Base-by-base conservation (phyloP, 2,329 filamentous ascomycete genomes). In the Monosporascus sp. region DNA sequence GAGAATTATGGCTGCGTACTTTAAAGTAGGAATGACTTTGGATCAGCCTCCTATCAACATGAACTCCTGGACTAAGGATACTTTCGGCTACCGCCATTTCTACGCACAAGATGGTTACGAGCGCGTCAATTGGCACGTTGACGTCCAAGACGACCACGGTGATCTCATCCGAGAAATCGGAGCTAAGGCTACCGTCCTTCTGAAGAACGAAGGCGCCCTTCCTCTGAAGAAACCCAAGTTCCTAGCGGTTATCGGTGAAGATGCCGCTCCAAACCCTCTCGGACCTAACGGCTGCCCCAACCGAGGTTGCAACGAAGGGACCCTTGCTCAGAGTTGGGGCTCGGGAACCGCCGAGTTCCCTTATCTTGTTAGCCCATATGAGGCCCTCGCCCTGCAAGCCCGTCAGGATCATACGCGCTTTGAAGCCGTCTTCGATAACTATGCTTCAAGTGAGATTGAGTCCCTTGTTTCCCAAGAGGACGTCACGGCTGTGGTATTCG, bases 241-340 rank as follows among this genome's bases (percentile, higher is more conserved):
- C 62, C 73, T 92, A 27, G 88, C 82, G 18, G 83, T 91, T 50
- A 81, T 97, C 61, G 93, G 93, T 20, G 85, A 90, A 49, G 93
- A 97, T 68, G 88, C 91, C 17, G 88, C 88, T 1, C 78, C 85
- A 17, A 93, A 89, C 65, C 76, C 80, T 0, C 78, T 77, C 22
- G 93, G 93, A 1, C 85, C 89, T 25, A 96, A 97, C 62, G 84
- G 87, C 27, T 97, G 91, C 65, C 54, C 65, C 9, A 88, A 95
- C 69, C 82, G 88, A 31, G 74, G 75, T 8, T 85, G 83, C 51
- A 68, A 83, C 55, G 63, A 71, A 4, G 83, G 83, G 11, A 85
- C 83, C 1, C 73, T 91, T 2, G 88, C 82, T 39, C 89, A 91
- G 83, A 83, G 82, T 11, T 93, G 89, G 89, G 89, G 89, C 4